Base-by-base conservation (phyloP, 208 protist species). In the Porcisia deanei region DNA sequence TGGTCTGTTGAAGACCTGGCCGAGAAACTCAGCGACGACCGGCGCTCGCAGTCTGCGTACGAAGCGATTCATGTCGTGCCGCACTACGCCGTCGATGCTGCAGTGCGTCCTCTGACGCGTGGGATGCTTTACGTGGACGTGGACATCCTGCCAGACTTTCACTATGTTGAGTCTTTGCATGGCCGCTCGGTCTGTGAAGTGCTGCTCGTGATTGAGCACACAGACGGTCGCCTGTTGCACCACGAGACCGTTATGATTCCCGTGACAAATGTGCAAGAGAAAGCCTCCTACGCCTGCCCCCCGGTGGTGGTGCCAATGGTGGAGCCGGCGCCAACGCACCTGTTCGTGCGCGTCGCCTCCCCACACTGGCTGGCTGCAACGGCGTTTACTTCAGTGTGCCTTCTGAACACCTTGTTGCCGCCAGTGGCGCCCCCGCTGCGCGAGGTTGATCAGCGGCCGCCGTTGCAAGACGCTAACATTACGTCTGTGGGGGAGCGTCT, bases 151-250 rank as follows among this genome's bases (percentile, higher is more conserved):
- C 89, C 99, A 14, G 98, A 99, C 79, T 99, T 99, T 83, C 73
- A 91, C 30, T 99, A 92, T 77, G 91, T 98, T 72, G 90, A 97
- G 41, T 78, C 88, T 20, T 53, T 99, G 39, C 99, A 99, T 85
- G 94, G 96, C 67, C 58, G 55, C 55, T 82, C 74, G 8, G 88
- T 89, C 3, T 85, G 98, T 74, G 85, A 95, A 53, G 98, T 99
- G 75, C 96, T 98, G 86, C 85, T 99, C 49, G 84, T 99, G 47
- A 95, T 99, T 3, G 95, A 99, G 79, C 97, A 99, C 85, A 93
- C 90, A 0, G 96, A 98, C 80, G 91, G 95, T n/a, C 98, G 98
- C 52, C 82, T 99, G 59, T 83, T 99, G n/a, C 97, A 99, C 88
- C 82, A 89, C 73, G 99, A 99, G 84, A 75, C 82, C n/a, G 98